phyloP scores from a whole-genome alignment of 305 asterid genomes.

The Fraxinus dipetala region DNA sequence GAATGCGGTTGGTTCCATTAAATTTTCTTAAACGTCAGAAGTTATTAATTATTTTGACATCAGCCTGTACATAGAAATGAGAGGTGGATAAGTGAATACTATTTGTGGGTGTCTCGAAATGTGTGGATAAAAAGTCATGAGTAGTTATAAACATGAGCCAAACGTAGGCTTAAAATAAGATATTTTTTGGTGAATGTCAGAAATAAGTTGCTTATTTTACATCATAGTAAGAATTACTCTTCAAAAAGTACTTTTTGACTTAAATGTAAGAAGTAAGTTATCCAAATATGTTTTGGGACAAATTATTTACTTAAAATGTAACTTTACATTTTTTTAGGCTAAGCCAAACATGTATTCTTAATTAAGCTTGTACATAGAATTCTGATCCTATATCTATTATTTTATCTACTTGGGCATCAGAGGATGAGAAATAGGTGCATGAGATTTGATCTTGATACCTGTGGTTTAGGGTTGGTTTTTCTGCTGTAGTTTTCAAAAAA shows the following conservation, averaged over 20 bases:
- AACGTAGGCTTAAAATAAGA: background rate
- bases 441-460: background rate
- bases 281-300: background rate
- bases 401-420: background rate
- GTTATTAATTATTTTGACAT: background rate
- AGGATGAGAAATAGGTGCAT: background rate
- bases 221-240: background rate
- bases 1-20: background rate
- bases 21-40: background rate
- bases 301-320: background rate
- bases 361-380: background rate
- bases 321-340: background rate
- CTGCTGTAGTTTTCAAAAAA: background rate
- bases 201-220: background rate
- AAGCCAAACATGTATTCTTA: background rate
- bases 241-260: background rate
- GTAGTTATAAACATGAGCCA: background rate
- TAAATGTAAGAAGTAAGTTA: background rate
- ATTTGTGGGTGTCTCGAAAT: background rate
- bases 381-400: background rate
- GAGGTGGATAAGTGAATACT: background rate
- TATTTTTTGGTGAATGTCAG: background rate
- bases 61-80: background rate
- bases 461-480: background rate
- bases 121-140: background rate